phyloP scores from a whole-genome alignment of 306 rosid species.

The Styphnolobium japonicum region DNA sequence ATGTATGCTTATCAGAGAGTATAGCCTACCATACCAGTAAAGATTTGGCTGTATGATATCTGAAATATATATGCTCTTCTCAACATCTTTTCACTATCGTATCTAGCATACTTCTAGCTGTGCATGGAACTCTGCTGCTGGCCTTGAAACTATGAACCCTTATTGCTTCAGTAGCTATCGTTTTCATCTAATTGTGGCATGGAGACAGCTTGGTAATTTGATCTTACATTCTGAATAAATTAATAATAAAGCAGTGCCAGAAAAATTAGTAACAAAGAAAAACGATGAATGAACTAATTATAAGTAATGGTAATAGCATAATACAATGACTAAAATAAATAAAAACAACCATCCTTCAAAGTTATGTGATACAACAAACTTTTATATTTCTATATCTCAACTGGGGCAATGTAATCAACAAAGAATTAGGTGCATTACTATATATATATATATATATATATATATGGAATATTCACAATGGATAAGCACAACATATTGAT shows the following conservation, averaged over 20 bases:
- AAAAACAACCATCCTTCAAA: slow-evolving; percentile 3
- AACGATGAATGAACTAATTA: not conserved
- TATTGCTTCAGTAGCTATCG: slow-evolving; percentile 34
- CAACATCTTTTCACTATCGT: not conserved
- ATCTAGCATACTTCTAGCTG: not conserved
- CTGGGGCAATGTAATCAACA: not conserved
- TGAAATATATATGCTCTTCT: not conserved
- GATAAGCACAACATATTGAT: not conserved
- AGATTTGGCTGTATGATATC: slow-evolving; percentile 15
- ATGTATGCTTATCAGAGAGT: not conserved
- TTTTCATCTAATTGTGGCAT: slow-evolving; percentile 34
- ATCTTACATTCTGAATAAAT: slow-evolving; percentile 60
- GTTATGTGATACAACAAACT: not conserved
- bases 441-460: not conserved
- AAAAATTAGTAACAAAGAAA: not conserved
- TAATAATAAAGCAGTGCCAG: slow-evolving; percentile 2
- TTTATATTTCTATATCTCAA: not conserved
- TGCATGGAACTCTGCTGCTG: not conserved
- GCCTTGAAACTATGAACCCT: slow-evolving; percentile 3
- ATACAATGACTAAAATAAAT: slow-evolving; percentile 1
- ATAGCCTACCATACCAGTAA: slow-evolving; percentile 1
- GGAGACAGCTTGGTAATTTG: slow-evolving; percentile 64
- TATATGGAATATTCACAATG: not conserved
- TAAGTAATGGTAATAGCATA: not conserved
- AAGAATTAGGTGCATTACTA: not conserved